phyloP scores from a whole-genome alignment of 2,329 filamentous ascomycete species.

The Colletotrichum theobromicola region DNA sequence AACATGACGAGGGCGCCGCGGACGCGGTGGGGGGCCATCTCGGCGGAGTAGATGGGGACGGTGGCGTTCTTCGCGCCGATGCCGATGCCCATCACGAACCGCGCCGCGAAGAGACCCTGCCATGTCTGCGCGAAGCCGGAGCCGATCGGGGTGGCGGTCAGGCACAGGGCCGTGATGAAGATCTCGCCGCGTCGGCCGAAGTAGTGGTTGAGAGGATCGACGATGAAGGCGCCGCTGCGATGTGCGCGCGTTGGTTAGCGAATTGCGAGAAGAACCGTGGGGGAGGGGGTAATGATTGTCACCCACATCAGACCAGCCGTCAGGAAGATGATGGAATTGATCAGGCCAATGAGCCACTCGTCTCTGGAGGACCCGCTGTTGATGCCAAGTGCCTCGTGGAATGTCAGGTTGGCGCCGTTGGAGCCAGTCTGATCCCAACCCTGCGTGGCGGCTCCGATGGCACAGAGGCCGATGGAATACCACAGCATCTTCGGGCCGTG shows the following conservation, averaged over 20 bases:
- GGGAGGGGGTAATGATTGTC: no score
- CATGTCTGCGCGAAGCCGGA: slow-evolving; percentile 65
- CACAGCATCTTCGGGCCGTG: slow-evolving; percentile 49
- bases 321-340: slow-evolving; percentile 50
- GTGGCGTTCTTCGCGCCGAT: slow-evolving; percentile 70
- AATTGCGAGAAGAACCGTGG: not conserved
- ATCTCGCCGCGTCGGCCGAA: slow-evolving; percentile 72
- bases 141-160: slow-evolving; percentile 63
- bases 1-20: slow-evolving; percentile 81
- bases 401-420: slow-evolving; percentile 68
- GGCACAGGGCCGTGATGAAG: slow-evolving; percentile 67
- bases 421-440: slow-evolving; percentile 71
- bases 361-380: slow-evolving; percentile 37
- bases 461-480: slow-evolving; percentile 56
- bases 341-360: slow-evolving; percentile 62
- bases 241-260: not conserved
- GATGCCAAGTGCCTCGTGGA: slow-evolving; percentile 52
- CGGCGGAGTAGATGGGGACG: slow-evolving; percentile 76
- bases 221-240: slow-evolving; percentile 67
- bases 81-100: slow-evolving; percentile 72
- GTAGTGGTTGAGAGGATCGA: slow-evolving; percentile 67
- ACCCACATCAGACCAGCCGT: not conserved
- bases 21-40: slow-evolving; percentile 71
- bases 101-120: slow-evolving; percentile 69
- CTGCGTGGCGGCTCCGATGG: slow-evolving; percentile 57